Conservation (phyloP, 2,329 filamentous ascomycete species). For the Sphaerulina vaccinii region DNA sequence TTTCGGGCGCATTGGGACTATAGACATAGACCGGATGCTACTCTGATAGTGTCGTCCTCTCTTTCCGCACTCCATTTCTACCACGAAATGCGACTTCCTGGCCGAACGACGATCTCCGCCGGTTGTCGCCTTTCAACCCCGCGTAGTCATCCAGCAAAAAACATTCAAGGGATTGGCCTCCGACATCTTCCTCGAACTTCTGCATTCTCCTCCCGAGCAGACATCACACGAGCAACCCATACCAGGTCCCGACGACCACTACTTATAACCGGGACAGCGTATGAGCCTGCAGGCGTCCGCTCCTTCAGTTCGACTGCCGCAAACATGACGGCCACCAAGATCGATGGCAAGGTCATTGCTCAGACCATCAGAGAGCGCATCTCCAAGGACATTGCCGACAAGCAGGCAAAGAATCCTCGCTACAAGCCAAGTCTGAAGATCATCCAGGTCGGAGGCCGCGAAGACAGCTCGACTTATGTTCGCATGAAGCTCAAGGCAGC, state of each 20-base stretch:
- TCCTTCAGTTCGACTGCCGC: slow-evolving; percentile 54
- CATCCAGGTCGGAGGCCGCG: slow-evolving; percentile 91
- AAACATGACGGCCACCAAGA: slow-evolving; percentile 82
- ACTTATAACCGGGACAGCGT: neutral
- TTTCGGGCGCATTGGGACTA: slow-evolving; percentile 5
- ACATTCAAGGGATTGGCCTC: slow-evolving; percentile 9
- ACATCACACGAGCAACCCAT: neutral
- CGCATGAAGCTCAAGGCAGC: slow-evolving; percentile 99
- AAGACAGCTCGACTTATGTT: slow-evolving; percentile 92
- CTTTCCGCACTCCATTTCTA: neutral
- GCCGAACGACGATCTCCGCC: slow-evolving; percentile 11
- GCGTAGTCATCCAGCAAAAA: neutral
- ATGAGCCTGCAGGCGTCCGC: slow-evolving; percentile 20
- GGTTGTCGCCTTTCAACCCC: slow-evolving; percentile 11
- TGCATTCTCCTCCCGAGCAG: neutral
- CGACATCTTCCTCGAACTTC: slow-evolving; percentile 10
- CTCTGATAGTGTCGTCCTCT: neutral
- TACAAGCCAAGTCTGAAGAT: slow-evolving; percentile 91
- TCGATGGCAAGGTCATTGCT: slow-evolving; percentile 94
- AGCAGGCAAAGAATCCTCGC: slow-evolving; percentile 77
- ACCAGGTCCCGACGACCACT: neutral
- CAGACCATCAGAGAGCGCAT: slow-evolving; percentile 84
- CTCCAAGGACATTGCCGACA: slow-evolving; percentile 74
- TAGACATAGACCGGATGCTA: neutral
- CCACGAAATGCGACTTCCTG: slow-evolving; percentile 6